Base-by-base conservation (phyloP, 2,329 filamentous ascomycete genomes). In the Apiospora arundinis region DNA sequence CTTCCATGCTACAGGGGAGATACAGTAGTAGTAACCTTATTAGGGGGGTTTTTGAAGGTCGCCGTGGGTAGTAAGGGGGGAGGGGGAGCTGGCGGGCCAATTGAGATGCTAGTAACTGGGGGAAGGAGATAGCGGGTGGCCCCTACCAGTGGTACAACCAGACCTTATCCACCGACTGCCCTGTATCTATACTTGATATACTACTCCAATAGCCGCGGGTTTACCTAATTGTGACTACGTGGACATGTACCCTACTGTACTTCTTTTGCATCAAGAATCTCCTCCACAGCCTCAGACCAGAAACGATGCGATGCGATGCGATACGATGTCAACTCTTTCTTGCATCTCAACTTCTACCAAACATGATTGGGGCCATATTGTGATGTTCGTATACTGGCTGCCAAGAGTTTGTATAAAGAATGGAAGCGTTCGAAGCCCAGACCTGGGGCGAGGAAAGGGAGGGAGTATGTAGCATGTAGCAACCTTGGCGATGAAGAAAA, bases 21-120 rank as follows among this genome's bases (percentile, higher is more conserved):
- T 28, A 40, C 6, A 6, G 32, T 32, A 32, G 32, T 40, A 21
- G 52, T 60, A 60, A 60, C 52, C 52, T 60, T 40, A 63, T 40
- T 63, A 40, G 56, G 56, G 52, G 32, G 32, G 7, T 37, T 60
- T 60, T 56, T 8, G 8, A 32, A 32, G 32, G 32, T 32, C 32
- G 32, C 32, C 32, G 49, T 23, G 23, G 32, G 49, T 8, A 63
- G 32, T 60, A 37, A 37, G 28, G 32, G 32, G 56, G 18, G 32
- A 40, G 56, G 56, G 25, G 56, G 18, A 40, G 18, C 56, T 63
- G 56, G 56, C 56, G 56, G 56, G 56, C 56, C 56, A 63, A 63
- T 63, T 63, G 56, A 40, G 56, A 63, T 63, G 56, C 56, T 40
- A 63, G 56, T 23, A 40, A 63, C 40, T 63, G 28, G 56, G 56